Conservation (phyloP, 2,329 filamentous ascomycete genomes). For the Diaporthe citrichinensis region DNA sequence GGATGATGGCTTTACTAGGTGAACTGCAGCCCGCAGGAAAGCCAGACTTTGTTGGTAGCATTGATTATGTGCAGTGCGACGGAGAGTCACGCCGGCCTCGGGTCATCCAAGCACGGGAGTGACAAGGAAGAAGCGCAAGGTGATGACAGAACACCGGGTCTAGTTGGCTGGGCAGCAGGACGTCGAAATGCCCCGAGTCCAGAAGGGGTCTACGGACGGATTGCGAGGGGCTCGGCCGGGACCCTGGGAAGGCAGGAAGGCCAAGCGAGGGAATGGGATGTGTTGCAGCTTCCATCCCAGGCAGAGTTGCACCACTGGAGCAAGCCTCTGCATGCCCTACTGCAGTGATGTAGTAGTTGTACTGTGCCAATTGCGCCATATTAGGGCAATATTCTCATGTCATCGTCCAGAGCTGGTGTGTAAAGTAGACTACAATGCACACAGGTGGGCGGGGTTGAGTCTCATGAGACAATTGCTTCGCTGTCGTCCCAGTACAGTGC, state of each 20-base stretch:
- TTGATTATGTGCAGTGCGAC: not conserved
- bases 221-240: constrained; percentile 7
- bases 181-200: not conserved
- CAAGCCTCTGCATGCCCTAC: constrained; percentile 22
- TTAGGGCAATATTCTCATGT: constrained; percentile 19
- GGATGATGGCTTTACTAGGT: not conserved
- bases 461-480: not conserved
- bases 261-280: constrained; percentile 11
- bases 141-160: constrained; percentile 16
- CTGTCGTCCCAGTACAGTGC: constrained; percentile 7
- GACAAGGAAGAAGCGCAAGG: constrained; percentile 11
- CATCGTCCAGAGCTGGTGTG: not conserved
- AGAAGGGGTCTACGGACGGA: constrained; percentile 16
- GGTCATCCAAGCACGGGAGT: constrained; percentile 26
- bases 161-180: constrained; percentile 26
- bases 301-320: constrained; percentile 1
- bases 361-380: constrained; percentile 33
- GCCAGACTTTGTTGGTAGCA: not conserved
- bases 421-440: not conserved
- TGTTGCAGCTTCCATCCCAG: constrained; percentile 27
- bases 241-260: not conserved
- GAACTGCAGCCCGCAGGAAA: not conserved
- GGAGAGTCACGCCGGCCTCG: constrained; percentile 19
- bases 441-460: not conserved
- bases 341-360: constrained; percentile 9